Base-by-base conservation (phyloP, 768 basidiomycete genomes). In the Macrocybe gigantea region DNA sequence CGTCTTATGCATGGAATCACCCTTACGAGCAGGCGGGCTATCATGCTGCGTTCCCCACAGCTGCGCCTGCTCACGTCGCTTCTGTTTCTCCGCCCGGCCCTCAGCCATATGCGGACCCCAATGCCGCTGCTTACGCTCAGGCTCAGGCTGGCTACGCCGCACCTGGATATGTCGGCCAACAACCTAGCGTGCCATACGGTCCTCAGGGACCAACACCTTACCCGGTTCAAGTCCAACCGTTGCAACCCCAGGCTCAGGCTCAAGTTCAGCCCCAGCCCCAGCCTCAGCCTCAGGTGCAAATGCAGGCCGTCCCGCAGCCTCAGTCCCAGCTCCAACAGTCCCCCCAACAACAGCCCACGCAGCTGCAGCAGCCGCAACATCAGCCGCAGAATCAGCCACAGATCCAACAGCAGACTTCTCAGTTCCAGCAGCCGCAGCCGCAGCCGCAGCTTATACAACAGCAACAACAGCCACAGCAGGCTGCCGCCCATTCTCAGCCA, bases 141-240 rank as follows among this genome's bases (percentile, higher is more conserved):
- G 22, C 22, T 22, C 22, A 22, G 22, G 22, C 22, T 22, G 22
- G 22, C 22, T 22, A 22, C 22, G 4, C 22, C 22, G 22, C 22
- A 2, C 22, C 63, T 11, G 60, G 60, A 6, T 65, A 68, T 42
- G 54, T 58, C 1, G 65, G 64, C 7, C 64, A 58, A 51, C 73
- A 64, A 55, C 66, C 55, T 9, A 68, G 59, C 52, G 63, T 49
- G 35, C 67, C 61, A 10, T 68, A 68, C 42, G 62, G 63, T 13
- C 64, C 66, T 5, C 71, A 72, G 38, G 74, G 70, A 2, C 69
- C 67, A 31, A 68, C 56, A 6, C 67, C 64, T 22, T 67, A 69
- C 52, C 69, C 73, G 41, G 60, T 57, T 13, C 74, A 68, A 49
- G 55, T 53, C 34, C 56, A 55, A 48, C 56, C 54, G 11, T 64